Evolutionary conservation across 768 basidiomycete genomes (phyloP).

Genomic region (Mycena belliarum): DNA sequence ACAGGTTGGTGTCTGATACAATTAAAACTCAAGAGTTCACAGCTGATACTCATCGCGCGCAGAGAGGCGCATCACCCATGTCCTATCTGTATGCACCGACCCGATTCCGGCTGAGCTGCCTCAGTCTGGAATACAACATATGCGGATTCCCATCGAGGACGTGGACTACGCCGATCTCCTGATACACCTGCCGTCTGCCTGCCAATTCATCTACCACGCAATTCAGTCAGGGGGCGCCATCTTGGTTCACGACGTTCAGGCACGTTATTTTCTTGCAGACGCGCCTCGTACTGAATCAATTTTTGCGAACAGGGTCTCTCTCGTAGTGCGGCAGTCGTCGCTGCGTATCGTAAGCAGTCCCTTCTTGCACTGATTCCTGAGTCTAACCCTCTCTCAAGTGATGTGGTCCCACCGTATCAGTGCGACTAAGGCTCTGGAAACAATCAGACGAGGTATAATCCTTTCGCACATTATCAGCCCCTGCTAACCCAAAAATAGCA

Average conservation of each 20-base stretch:
- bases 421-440: slow-evolving; percentile 58
- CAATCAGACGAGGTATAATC: slow-evolving; percentile 57
- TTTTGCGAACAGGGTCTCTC: slow-evolving; percentile 45
- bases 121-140: slow-evolving; percentile 67
- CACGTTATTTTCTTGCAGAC: neutral
- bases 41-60: neutral
- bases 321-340: slow-evolving; percentile 68
- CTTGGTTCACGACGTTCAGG: slow-evolving; percentile 65
- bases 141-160: slow-evolving; percentile 71
- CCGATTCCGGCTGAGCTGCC: slow-evolving; percentile 70
- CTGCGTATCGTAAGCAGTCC: slow-evolving; percentile 66
- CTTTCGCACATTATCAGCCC: neutral
- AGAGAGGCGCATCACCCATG: slow-evolving; percentile 77
- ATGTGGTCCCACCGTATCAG: slow-evolving; percentile 65
- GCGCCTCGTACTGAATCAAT: neutral
- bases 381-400: slow-evolving; percentile 40
- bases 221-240: slow-evolving; percentile 58
- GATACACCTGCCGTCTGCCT: slow-evolving; percentile 64
- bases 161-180: slow-evolving; percentile 70
- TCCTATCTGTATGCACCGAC: slow-evolving; percentile 76
- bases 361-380: slow-evolving; percentile 1
- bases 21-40: neutral
- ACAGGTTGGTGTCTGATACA: slow-evolving; percentile 31
- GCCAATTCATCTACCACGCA: slow-evolving; percentile 66
- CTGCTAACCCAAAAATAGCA: slow-evolving; percentile 36